Conservation (phyloP, 108 stramenopile genomes). For the Conticribra weissflogii region DNA sequence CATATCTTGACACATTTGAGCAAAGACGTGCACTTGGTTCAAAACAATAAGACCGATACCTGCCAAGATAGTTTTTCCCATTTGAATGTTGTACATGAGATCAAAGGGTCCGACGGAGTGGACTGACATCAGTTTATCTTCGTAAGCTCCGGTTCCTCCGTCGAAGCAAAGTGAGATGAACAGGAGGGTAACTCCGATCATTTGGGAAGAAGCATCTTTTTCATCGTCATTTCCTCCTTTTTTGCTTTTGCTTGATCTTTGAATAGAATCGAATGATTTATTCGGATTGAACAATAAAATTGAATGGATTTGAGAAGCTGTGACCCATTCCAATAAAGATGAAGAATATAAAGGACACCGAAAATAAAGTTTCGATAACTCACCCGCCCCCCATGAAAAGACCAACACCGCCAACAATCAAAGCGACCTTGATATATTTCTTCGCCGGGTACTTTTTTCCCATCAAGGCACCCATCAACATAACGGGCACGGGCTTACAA, state of each 20-base stretch:
- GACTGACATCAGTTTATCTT: constrained; percentile 98
- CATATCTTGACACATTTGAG: constrained; percentile 94
- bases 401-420: constrained; percentile 94
- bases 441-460: constrained; percentile 92
- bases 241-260: constrained; percentile 21
- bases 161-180: constrained; percentile 97
- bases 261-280: not conserved
- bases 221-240: constrained; percentile 41
- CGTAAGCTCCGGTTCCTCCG: constrained; percentile 98
- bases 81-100: constrained; percentile 99
- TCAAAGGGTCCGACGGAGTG: constrained; percentile 97
- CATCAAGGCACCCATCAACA: constrained; percentile 97
- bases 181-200: constrained; percentile 89
- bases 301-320: not conserved
- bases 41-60: constrained; percentile 89
- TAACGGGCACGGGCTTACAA: constrained; percentile 98
- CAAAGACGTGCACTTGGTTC: constrained; percentile 94
- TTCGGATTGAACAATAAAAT: not conserved
- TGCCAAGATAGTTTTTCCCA: constrained; percentile 96
- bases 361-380: no score
- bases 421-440: constrained; percentile 93
- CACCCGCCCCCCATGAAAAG: constrained; percentile 96
- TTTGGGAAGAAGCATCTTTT: constrained; percentile 66
- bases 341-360: no score
- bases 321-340: constrained; percentile 19